These are phyloP conservation scores for Rheum nobile DNA, from an alignment of 148 eudicot genomes.

Conservation along the genomic window DNA sequence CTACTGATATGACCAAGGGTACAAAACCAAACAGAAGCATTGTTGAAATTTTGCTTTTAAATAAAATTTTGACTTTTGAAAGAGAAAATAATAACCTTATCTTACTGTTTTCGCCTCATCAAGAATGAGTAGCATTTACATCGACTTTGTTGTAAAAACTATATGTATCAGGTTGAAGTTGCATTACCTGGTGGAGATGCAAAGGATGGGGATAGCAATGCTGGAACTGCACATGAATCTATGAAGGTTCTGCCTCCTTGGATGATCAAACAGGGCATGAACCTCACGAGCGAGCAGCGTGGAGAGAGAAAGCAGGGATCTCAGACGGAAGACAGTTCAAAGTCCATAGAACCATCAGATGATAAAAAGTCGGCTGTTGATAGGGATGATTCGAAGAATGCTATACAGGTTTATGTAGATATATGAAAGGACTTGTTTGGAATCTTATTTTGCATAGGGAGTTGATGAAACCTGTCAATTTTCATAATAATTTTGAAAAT, in stretches of 20 bases:
- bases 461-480: neutral
- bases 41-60: neutral
- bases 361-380: slow-evolving; percentile 53
- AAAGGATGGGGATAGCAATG: slow-evolving; percentile 43
- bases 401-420: slow-evolving; percentile 36
- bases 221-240: slow-evolving; percentile 30
- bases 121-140: neutral
- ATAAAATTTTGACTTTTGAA: neutral
- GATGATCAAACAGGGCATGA: slow-evolving; percentile 95
- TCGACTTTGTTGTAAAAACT: slow-evolving; percentile 4
- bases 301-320: slow-evolving; percentile 60
- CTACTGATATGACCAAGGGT: neutral
- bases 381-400: slow-evolving; percentile 31
- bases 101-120: neutral
- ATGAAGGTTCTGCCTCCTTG: slow-evolving; percentile 94
- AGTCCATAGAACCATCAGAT: slow-evolving; percentile 31
- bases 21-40: neutral
- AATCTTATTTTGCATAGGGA: neutral
- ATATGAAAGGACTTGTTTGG: neutral
- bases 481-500: neutral
- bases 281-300: slow-evolving; percentile 82
- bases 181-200: slow-evolving; percentile 49
- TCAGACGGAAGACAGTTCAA: slow-evolving; percentile 51
- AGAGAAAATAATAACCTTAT: neutral
- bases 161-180: slow-evolving; percentile 57